Conservation (phyloP, 2,329 filamentous ascomycete species). For the Colletotrichum melonis region DNA sequence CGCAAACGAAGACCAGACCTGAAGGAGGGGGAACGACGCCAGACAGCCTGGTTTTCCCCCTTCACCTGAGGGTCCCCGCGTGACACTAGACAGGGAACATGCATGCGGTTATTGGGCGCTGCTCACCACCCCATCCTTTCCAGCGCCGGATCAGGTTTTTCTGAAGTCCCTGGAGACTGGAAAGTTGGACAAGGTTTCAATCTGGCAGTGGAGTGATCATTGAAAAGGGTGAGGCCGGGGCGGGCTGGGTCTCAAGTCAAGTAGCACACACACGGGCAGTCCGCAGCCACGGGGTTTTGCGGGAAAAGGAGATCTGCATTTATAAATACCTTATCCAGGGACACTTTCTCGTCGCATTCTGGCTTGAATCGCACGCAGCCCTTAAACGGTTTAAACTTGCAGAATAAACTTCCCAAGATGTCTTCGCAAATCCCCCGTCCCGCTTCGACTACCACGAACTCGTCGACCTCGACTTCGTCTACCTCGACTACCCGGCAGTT, state of each 20-base stretch:
- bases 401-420: neutral
- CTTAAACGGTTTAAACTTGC: neutral
- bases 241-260: too few species aligned
- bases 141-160: conserved; percentile 16
- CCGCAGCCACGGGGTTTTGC: neutral
- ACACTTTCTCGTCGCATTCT: neutral
- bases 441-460: neutral
- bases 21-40: neutral
- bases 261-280: neutral
- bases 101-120: neutral
- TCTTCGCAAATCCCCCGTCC: neutral
- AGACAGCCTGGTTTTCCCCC: neutral
- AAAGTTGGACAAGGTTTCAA: conserved; percentile 21
- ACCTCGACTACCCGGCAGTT: neutral
- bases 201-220: neutral
- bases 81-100: conserved; percentile 12
- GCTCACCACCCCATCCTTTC: neutral
- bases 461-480: neutral
- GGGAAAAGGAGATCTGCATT: neutral
- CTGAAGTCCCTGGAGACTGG: neutral
- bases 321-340: conserved; percentile 15
- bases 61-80: neutral
- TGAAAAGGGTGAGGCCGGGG: neutral
- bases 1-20: neutral
- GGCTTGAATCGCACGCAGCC: neutral